These are phyloP conservation scores for Plasmodium coatneyi DNA, from an alignment of 169 alveolate species.

Conservation along the genomic window DNA sequence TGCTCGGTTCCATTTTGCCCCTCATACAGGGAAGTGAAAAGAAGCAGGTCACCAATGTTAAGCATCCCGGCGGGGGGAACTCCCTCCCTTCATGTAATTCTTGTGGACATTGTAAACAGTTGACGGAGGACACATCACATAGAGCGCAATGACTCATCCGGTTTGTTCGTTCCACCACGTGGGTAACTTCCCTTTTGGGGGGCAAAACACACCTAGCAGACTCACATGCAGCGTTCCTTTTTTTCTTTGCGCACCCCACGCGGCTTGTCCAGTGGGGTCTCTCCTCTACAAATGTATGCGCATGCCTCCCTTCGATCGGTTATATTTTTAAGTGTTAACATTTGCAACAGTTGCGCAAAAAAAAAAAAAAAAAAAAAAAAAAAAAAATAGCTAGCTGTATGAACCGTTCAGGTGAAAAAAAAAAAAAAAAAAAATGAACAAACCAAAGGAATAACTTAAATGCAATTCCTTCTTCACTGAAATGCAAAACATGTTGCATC, in stretches of 20 bases:
- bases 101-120: too few relatives aligned
- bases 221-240: neutral
- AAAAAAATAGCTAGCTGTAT: neutral
- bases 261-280: neutral
- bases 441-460: neutral
- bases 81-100: too few relatives aligned
- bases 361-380: neutral
- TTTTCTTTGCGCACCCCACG: neutral
- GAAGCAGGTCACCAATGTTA: neutral
- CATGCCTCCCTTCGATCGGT: neutral
- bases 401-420: neutral
- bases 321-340: neutral
- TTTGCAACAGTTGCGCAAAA: neutral
- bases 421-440: neutral
- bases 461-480: neutral
- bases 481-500: neutral
- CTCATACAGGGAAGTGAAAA: neutral
- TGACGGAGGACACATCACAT: neutral
- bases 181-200: neutral
- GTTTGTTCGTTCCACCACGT: neutral
- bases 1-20: neutral
- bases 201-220: too few relatives aligned
- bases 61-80: too few relatives aligned
- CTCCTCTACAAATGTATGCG: neutral
- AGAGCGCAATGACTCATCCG: neutral